Percentiles rank a stretch among this genome's conserved stretches.
Conservation (phyloP, 345 rosid species). For the Gossypium raimondii region DNA sequence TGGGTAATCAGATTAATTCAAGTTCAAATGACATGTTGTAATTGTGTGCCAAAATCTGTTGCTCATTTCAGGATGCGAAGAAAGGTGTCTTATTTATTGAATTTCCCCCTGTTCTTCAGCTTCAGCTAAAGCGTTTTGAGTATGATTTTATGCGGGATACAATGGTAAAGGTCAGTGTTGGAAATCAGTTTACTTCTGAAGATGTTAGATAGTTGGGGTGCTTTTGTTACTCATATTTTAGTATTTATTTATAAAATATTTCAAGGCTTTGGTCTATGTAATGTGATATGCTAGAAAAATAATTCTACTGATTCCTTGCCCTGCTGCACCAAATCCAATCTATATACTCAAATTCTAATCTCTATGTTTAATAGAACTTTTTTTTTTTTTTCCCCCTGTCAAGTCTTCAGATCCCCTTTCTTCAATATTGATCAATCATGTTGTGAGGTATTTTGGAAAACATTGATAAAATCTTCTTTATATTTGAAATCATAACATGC, state of each 20-base stretch:
- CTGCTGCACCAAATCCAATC: not conserved
- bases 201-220: not conserved
- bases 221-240: not conserved
- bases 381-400: not conserved
- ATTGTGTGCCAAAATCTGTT: not conserved
- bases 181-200: not conserved
- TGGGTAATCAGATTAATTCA: not conserved
- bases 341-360: not conserved
- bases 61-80: conserved; percentile 73
- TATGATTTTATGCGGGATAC: conserved; percentile 95
- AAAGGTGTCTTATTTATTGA: conserved; percentile 93
- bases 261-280: not conserved
- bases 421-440: not conserved
- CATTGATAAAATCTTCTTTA: not conserved
- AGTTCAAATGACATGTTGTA: not conserved
- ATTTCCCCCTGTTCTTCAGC: conserved; percentile 97
- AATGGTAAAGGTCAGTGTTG: conserved; percentile 83
- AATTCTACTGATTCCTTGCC: not conserved
- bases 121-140: conserved; percentile 93
- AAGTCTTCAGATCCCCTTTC: not conserved
- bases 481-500: not conserved
- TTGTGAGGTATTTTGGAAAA: not conserved
- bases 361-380: not conserved
- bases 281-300: conserved; percentile 4
- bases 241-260: not conserved